Evolutionary conservation across 176 grass and related monocot species (phyloP), one percentile per base, ranked within the genome.

Genomic region (Aegilops bicornis): DNA sequence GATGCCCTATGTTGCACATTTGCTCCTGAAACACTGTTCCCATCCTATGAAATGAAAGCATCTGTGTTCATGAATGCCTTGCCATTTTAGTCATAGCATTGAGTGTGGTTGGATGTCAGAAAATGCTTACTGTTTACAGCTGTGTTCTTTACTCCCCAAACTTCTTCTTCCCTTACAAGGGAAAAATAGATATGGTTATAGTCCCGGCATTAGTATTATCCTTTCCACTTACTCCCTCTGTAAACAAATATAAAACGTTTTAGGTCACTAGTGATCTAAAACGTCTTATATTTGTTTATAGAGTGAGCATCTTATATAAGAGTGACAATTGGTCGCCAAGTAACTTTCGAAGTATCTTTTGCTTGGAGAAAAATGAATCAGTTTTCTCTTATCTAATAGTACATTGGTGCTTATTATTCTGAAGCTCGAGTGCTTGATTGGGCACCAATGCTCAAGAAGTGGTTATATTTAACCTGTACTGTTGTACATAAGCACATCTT

Each of bases 1-100:
- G 23, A 79, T 69, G 61, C 27, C 25, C 3, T 84, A 50, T 79
- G 47, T 27, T 68, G 43, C 48, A 25, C n/a, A 63, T 69, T 69
- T 76, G 81, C 36, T 47, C 73, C 32, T 43, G 68, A 69, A 85
- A 85, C 32, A 85, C 30, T 80, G 61, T 56, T 64, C 50, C 83
- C 80, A 87, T 80, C 36, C 5, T 83, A 70, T 33, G 50, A 72
- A 73, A 74, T 73, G 66, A 4, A 6, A 69, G 31, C 22, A 24
- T 76, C 32, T 37, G 9, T 35, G 30, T 62, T 84, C 30, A 47
- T 48, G 19, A 70, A 81, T 60, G 45, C 23, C 2, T 68, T 31
- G 25, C 5, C 37, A 48, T 73, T 54, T 80, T 61, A 76, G 15
- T 64, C 10, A 12, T 72, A 16, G 39, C 47, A 24, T 15, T 56